Evolutionary conservation across 257 asterid genomes (phyloP), one percentile per base, ranked within the genome.

Genomic region (Capsicum chinense): DNA sequence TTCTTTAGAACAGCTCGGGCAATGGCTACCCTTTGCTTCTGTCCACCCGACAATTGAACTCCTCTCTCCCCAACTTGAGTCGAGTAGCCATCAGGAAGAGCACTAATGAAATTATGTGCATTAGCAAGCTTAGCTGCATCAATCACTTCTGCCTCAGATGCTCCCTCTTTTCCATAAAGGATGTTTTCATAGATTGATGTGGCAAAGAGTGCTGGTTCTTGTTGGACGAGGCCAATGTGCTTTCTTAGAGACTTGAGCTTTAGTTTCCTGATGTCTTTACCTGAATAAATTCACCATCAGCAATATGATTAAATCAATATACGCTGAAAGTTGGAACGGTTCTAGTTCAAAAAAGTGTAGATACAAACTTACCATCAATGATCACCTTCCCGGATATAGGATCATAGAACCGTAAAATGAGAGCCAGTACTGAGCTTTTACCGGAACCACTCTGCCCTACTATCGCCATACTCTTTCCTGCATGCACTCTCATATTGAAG

Each of bases 361-460:
- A 10, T 3, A 56, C n/a, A 54, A 79, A 88, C 94, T 88, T 81
- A 96, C 99, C 98, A 70, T 95, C 98, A 5, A 97, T 90, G 91
- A 93, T 78, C 17, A 93, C 85, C 87, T 88, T 95, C 50, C 99
- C 99, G 0, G 96, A 89, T 35, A 89, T 86, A 62, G 99, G 99
- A 87, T 97, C 99, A 16, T 97, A 97, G 82, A 97, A 97, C 39
- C 99, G 86, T 87, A 97, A 94, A 5, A 95, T 88, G 42, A 97
- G 96, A 73, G 98, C 81, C 44, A 97, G 88, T 79, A 97, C 97
- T n/a, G 99, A 93, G 92, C 98, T 95, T 89, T 97, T 97, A 59
- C 99, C 99, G 0, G 98, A 97, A 37, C 99, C 99, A 87, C 99
- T 97, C 84, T 95, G 98, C 50, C 99, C 99, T 1, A 95, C 99